These are phyloP conservation scores for Cercophora newfieldiana DNA, from an alignment of 495 filamentous ascomycete genomes.

Conservation along the genomic window DNA sequence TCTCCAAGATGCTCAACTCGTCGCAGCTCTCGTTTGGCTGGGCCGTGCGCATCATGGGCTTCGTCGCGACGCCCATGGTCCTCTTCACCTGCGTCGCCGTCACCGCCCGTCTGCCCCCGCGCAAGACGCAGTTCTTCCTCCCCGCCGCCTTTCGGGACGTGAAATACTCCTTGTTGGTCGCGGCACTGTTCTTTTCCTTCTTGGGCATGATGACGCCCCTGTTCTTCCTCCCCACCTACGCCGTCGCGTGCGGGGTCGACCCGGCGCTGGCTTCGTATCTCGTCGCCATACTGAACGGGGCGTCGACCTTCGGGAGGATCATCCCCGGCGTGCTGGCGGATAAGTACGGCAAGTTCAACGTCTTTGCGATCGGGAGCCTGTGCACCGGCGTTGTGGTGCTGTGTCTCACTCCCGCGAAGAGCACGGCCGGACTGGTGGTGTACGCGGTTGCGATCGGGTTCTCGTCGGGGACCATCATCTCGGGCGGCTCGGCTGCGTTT, in stretches of 20 bases:
- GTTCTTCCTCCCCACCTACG: constrained; percentile 60
- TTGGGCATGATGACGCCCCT: constrained; percentile 58
- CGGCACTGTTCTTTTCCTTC: constrained; percentile 43
- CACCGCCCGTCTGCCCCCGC: constrained; percentile 48
- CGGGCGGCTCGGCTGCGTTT: constrained; percentile 44
- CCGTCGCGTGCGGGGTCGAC: constrained; percentile 46
- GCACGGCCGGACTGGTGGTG: constrained; percentile 44
- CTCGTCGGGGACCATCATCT: constrained; percentile 47
- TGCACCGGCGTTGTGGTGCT: constrained; percentile 43
- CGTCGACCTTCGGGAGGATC: constrained; percentile 59
- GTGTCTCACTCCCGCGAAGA: constrained; percentile 39
- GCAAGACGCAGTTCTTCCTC: constrained; percentile 44
- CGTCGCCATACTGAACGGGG: constrained; percentile 53
- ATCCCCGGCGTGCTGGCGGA: constrained; percentile 58
- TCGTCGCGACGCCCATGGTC: constrained; percentile 53
- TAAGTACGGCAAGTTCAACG: constrained; percentile 54
- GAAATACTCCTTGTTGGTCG: constrained; percentile 39
- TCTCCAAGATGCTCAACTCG: constrained; percentile 43
- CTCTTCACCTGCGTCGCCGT: constrained; percentile 44
- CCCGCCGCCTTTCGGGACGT: constrained; percentile 41
- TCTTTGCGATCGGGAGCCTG: constrained; percentile 38
- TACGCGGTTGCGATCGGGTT: constrained; percentile 42
- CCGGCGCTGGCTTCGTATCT: constrained; percentile 48
- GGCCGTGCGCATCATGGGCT: constrained; percentile 59
- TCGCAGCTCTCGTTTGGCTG: constrained; percentile 56